Evolutionary conservation across 345 rosid genomes (phyloP).

Genomic region (Punica granatum): DNA sequence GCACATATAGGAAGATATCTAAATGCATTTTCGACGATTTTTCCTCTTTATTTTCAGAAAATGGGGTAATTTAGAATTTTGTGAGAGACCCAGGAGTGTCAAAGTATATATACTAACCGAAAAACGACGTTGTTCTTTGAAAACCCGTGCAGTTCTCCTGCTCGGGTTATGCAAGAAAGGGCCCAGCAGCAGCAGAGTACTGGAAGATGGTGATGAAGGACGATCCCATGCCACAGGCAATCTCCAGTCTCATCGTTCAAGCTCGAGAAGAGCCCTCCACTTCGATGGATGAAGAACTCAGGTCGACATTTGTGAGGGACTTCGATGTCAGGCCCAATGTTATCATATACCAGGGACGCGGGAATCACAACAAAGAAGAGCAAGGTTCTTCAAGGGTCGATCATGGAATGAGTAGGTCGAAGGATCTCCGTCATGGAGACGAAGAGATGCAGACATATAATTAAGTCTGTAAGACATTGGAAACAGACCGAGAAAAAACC

Average conservation of each 20-base stretch:
- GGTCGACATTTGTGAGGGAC: not conserved
- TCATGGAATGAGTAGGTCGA: not conserved
- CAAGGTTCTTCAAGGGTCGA: not conserved
- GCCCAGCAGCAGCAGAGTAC: not conserved
- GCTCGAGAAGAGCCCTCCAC: not conserved
- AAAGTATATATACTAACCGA: not conserved
- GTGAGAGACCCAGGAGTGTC: too few relatives aligned
- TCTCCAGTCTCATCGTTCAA: not conserved
- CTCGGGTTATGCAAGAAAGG: not conserved
- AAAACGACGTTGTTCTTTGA: not conserved
- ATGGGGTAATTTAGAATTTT: too few relatives aligned
- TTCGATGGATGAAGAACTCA: not conserved
- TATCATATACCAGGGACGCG: not conserved
- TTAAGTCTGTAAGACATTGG: not conserved
- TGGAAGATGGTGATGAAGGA: constrained; percentile 6
- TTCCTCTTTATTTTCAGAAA: too few relatives aligned
- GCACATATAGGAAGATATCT: too few relatives aligned
- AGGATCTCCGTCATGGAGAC: not conserved
- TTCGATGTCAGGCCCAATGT: not conserved
- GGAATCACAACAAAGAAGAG: not conserved
- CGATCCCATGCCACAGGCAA: not conserved
- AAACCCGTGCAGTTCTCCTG: not conserved
- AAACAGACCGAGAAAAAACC: not conserved
- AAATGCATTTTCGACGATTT: too few relatives aligned
- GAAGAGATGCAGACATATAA: not conserved